A percentile compares a stretch with the other conserved stretches of the same genome.
These are phyloP conservation scores for Vairimorpha apis DNA, from an alignment of 371 early-diverging fungal genomes.

Conservation along the genomic window DNA sequence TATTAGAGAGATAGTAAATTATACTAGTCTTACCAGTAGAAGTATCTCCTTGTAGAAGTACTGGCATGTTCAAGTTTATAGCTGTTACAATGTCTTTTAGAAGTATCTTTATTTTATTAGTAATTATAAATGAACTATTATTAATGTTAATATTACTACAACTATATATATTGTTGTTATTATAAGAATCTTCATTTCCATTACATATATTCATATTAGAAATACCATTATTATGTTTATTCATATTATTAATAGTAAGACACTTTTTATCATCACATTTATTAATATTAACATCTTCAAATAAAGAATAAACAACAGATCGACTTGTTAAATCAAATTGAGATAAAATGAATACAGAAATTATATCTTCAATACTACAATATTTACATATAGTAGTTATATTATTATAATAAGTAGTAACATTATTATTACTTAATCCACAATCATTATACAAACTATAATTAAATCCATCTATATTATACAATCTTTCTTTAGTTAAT, in stretches of 20 bases:
- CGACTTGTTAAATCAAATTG: conserved; percentile 58
- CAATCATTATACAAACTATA: too few species aligned
- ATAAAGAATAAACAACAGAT: conserved; percentile 15
- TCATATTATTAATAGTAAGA: too few species aligned
- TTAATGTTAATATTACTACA: too few species aligned
- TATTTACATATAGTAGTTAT: too few species aligned
- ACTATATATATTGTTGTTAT: not conserved
- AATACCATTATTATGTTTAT: too few species aligned
- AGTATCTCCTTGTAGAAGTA: conserved; percentile 98
- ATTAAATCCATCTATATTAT: too few species aligned
- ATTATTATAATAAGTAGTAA: too few species aligned
- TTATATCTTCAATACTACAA: conserved; percentile 84
- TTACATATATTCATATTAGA: conserved; percentile 65
- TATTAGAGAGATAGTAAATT: conserved; percentile 87
- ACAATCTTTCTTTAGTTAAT: conserved; percentile 68
- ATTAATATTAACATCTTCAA: conserved; percentile 66
- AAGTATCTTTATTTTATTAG: conserved; percentile 74
- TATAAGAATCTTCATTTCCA: conserved; percentile 40
- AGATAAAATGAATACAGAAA: conserved; percentile 84
- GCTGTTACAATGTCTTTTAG: conserved; percentile 79
- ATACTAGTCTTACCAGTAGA: conserved; percentile 97
- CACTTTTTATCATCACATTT: conserved; percentile 68
- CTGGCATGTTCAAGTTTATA: conserved; percentile 79
- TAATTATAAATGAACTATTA: too few species aligned
- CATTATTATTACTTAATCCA: too few species aligned